A percentile compares a stretch with the other conserved stretches of the same genome.
Evolutionary conservation across 805 yeast genomes (phyloP).

Genomic region (Teunomyces barrocoloradensis): DNA sequence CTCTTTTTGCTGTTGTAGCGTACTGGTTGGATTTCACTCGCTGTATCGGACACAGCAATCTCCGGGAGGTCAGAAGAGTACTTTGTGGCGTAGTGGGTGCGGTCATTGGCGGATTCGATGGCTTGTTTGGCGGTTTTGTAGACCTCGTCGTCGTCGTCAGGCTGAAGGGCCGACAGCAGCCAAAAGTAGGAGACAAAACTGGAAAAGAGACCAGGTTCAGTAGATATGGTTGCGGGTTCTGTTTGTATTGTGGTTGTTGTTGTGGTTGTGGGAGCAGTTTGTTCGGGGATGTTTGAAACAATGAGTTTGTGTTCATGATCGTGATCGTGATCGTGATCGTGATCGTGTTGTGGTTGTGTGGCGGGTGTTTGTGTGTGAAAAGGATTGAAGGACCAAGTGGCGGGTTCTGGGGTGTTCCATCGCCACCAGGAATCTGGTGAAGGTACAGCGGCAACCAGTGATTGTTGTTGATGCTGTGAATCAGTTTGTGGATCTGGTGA

Average conservation of each 20-base stretch:
- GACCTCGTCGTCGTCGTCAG: slow-evolving; percentile 15
- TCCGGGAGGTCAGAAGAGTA: slow-evolving; percentile 15
- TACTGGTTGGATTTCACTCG: slow-evolving; percentile 33
- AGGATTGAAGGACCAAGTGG: not conserved
- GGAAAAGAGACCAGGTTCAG: not conserved
- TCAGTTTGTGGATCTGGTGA: not conserved
- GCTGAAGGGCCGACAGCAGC: not conserved
- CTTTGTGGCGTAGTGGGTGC: slow-evolving; percentile 33
- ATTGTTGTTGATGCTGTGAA: too few relatives aligned
- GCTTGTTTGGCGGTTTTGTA: slow-evolving; percentile 30
- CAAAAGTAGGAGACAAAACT: not conserved
- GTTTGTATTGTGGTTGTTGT: not conserved
- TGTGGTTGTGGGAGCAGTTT: not conserved
- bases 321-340: not conserved
- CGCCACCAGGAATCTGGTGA: not conserved
- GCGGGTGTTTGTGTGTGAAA: not conserved
- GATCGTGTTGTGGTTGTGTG: not conserved
- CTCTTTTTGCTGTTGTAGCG: slow-evolving; percentile 26
- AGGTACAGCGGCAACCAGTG: too few relatives aligned
- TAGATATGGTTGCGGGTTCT: not conserved
- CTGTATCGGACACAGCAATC: slow-evolving; percentile 34
- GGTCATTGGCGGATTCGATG: slow-evolving; percentile 32
- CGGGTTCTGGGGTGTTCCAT: not conserved
- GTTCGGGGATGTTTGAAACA: not conserved
- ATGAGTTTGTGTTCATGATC: not conserved